Evolutionary conservation across 2,329 filamentous ascomycete species (phyloP), one percentile per base, ranked within the genome.

Genomic region (Aspergillus ochraceoroseus): DNA sequence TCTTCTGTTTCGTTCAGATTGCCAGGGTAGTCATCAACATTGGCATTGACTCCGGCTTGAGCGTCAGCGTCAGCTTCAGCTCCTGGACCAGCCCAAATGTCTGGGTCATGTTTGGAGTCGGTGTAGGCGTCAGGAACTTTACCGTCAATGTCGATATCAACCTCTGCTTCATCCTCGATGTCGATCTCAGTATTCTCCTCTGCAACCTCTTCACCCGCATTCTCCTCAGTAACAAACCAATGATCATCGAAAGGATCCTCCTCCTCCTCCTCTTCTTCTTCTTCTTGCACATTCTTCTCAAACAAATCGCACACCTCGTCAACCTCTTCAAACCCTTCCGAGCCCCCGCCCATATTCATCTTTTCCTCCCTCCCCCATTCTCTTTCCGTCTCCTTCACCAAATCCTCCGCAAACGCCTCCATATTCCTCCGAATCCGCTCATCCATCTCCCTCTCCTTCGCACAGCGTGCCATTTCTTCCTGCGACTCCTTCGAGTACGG

Each of bases 401-500:
- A 2, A 12, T 40, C 27, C 7, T 47, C 42, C 4, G 27, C 27
- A 17, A 25, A 15, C 30, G 33, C 41, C 5, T 37, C 33, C 31
- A 41, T 42, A 29, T 43, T 40, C 18, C 39, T 32, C 2, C 17
- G 12, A 32, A 44, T 19, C 12, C 43, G 20, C 20, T 46, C 38
- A 8, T 17, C 23, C 7, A 26, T 14, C 17, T 29, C 22, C 2
- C 37, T 23, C 34, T 47, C 46, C 15, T 31, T 30, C 7, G 42
- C 44, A 31, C 38, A 43, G 2, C 49, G 42, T 5, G 42, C 48
- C 4, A 38, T 28, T 37, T 54, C 56, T 23, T 50, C 53, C 14
- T 27, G 43, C 1, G 55, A 58, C 3, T 54, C 50, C 3, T 38
- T 34, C 1, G 53, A 55, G 6, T 46, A 8, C 1, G 58, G 56